A percentile compares a stretch with the other conserved stretches of the same genome.
Conservation (phyloP, 805 yeast genomes). For the Kregervanrija delftensis region DNA sequence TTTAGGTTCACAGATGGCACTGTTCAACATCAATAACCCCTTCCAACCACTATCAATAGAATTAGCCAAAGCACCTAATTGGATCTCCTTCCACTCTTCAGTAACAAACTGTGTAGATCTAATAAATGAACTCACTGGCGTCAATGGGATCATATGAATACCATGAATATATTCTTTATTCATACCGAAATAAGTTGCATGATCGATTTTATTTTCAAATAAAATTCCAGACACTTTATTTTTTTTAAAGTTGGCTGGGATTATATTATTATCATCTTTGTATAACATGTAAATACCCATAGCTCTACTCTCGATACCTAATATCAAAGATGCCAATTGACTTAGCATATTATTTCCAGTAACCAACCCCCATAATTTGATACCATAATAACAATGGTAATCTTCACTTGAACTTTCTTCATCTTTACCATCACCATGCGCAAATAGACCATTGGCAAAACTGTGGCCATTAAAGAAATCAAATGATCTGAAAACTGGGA, state of each 20-base stretch:
- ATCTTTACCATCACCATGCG: conserved; percentile 61
- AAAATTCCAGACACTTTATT: conserved; percentile 65
- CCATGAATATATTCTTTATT: conserved; percentile 64
- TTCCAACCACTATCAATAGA: conserved; percentile 54
- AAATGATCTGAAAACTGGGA: conserved; percentile 60
- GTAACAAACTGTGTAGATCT: conserved; percentile 44
- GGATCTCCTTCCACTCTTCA: conserved; percentile 35
- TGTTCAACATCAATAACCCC: conserved; percentile 44
- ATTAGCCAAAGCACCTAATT: conserved; percentile 29
- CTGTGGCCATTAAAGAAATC: conserved; percentile 73
- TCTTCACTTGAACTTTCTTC: conserved; percentile 71
- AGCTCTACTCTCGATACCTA: conserved; percentile 48
- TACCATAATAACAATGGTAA: conserved; percentile 59
- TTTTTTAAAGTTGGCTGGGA: conserved; percentile 43
- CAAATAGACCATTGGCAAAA: conserved; percentile 66
- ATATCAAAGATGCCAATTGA: conserved; percentile 49
- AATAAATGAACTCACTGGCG: conserved; percentile 52
- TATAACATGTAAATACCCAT: conserved; percentile 51
- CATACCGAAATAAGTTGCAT: conserved; percentile 65
- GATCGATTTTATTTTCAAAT: conserved; percentile 66
- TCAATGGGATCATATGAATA: conserved; percentile 70
- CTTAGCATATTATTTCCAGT: conserved; percentile 47
- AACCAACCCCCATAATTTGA: conserved; percentile 63
- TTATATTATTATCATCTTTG: conserved; percentile 37
- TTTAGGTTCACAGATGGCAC: conserved; percentile 37